phyloP scores from a whole-genome alignment of 2,329 filamentous ascomycete species.

The Fusarium domesticum region DNA sequence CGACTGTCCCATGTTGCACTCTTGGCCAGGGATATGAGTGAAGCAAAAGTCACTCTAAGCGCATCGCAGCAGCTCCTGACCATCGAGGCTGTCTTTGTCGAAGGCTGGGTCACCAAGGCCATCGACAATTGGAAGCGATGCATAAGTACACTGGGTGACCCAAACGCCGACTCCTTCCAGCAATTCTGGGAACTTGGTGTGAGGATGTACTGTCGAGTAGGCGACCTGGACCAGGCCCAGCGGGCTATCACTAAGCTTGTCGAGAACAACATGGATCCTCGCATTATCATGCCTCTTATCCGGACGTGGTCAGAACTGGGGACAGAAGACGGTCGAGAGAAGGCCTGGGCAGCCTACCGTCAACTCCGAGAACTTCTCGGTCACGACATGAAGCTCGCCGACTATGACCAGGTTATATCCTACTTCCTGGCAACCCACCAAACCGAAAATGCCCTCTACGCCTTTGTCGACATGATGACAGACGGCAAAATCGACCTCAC shows the following conservation, averaged over 20 bases:
- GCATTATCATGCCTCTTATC: slow-evolving; percentile 67
- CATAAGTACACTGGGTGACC: slow-evolving; percentile 50
- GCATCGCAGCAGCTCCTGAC: slow-evolving; percentile 61
- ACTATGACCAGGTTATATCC: slow-evolving; percentile 73
- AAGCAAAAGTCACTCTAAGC: slow-evolving; percentile 53
- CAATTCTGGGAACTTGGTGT: slow-evolving; percentile 64
- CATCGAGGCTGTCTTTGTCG: slow-evolving; percentile 65
- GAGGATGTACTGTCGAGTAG: slow-evolving; percentile 58
- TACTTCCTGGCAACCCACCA: slow-evolving; percentile 66
- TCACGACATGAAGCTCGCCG: slow-evolving; percentile 60
- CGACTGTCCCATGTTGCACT: slow-evolving; percentile 59
- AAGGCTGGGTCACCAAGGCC: slow-evolving; percentile 58
- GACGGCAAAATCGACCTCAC: slow-evolving; percentile 51
- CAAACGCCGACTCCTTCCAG: slow-evolving; percentile 43
- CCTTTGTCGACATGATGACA: slow-evolving; percentile 89
- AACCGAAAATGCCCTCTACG: slow-evolving; percentile 64
- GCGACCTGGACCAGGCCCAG: slow-evolving; percentile 58
- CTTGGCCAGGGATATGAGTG: slow-evolving; percentile 64
- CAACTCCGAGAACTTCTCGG: slow-evolving; percentile 61
- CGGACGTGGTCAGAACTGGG: slow-evolving; percentile 57
- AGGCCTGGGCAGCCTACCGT: slow-evolving; percentile 67
- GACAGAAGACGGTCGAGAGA: slow-evolving; percentile 44
- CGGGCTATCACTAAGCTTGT: slow-evolving; percentile 54
- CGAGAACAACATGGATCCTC: slow-evolving; percentile 46
- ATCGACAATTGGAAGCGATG: slow-evolving; percentile 62